phyloP scores from a whole-genome alignment of 1,284 basidiomycete genomes.

The Phellopilus nigrolimitatus region DNA sequence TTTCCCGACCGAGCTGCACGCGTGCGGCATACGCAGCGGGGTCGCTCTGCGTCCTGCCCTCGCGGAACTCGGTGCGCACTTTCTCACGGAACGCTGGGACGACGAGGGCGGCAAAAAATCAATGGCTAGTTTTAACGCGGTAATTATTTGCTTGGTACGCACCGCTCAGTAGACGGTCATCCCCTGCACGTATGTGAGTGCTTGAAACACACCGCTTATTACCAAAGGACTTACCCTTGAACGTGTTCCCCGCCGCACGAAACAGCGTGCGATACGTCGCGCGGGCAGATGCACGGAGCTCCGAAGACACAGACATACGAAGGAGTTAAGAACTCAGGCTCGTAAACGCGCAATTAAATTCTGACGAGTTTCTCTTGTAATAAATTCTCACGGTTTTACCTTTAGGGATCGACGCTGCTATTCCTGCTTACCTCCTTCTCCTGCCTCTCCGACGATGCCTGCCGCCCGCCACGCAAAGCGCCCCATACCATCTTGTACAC shows the following conservation, averaged over 20 bases:
- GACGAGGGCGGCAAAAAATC: no score
- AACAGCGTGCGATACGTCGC: slow-evolving; percentile 68
- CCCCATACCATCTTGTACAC: slow-evolving; percentile 24
- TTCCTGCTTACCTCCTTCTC: slow-evolving; percentile 26
- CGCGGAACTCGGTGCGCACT: slow-evolving; percentile 51
- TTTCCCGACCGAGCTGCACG: slow-evolving; percentile 52
- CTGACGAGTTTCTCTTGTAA: background rate
- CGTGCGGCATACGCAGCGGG: slow-evolving; percentile 47
- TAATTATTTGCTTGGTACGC: slow-evolving; percentile 12
- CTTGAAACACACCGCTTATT: background rate
- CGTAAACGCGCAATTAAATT: background rate
- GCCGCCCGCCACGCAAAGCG: slow-evolving; percentile 20
- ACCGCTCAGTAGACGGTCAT: slow-evolving; percentile 52
- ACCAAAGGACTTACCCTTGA: slow-evolving; percentile 46
- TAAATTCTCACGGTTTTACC: no score
- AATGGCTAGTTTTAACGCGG: no score
- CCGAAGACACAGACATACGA: slow-evolving; percentile 18
- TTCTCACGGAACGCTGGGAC: slow-evolving; percentile 61
- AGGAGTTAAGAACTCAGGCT: no score
- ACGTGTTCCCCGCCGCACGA: slow-evolving; percentile 60
- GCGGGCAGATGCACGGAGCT: slow-evolving; percentile 47
- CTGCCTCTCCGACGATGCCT: slow-evolving; percentile 10
- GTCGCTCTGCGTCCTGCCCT: slow-evolving; percentile 39
- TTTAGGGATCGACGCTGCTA: background rate
- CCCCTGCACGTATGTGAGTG: slow-evolving; percentile 37